A percentile compares a stretch with the other conserved stretches of the same genome.
phyloP scores from a whole-genome alignment of 2,329 filamentous ascomycete genomes.

The Colletotrichum sp. region DNA sequence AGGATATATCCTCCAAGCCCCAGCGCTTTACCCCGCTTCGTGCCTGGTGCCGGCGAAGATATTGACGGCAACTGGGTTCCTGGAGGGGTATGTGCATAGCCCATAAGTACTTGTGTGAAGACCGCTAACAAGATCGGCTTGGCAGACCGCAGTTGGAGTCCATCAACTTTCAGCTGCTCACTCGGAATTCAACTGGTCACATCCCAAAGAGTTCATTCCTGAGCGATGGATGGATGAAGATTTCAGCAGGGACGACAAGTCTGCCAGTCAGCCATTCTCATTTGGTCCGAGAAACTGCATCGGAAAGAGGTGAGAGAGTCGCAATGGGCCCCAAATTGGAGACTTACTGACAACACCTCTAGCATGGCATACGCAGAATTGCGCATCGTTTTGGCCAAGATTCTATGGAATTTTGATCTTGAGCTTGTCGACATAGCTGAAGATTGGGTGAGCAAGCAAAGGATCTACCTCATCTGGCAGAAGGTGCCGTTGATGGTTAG shows the following conservation, averaged over 20 bases:
- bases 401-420: conserved; percentile 53
- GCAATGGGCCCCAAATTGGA: background rate
- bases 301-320: conserved; percentile 45
- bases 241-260: conserved; percentile 13
- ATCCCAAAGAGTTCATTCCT: conserved; percentile 40
- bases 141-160: conserved; percentile 3
- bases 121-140: background rate
- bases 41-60: background rate
- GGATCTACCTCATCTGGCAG: conserved; percentile 42
- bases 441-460: conserved; percentile 42
- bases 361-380: conserved; percentile 53
- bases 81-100: conserved; percentile 32
- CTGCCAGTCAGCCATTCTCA: conserved; percentile 52
- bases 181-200: conserved; percentile 27
- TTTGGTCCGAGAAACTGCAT: conserved; percentile 55
- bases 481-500: conserved; percentile 21
- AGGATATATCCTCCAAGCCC: conserved; percentile 28
- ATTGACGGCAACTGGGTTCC: conserved; percentile 33
- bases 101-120: background rate
- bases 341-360: background rate
- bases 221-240: conserved; percentile 39
- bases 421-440: conserved; percentile 34
- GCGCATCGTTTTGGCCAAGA: conserved; percentile 47
- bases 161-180: conserved; percentile 4
- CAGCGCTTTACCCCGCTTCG: conserved; percentile 5